Evolutionary conservation across 768 basidiomycete genomes (phyloP).

Genomic region (Termitomyces sp.): DNA sequence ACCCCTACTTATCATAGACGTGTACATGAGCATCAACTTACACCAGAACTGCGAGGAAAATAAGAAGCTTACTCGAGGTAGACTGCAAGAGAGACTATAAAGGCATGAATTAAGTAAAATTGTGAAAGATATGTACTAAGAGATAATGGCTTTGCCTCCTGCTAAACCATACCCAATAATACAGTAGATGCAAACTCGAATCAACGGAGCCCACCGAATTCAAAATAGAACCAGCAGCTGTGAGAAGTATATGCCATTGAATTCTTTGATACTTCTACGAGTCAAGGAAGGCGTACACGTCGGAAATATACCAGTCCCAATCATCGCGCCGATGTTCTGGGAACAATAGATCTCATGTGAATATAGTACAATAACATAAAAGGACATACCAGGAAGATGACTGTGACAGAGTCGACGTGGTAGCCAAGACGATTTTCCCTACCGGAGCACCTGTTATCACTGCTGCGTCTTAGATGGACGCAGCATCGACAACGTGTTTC

Average conservation of each 20-base stretch:
- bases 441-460: conserved; percentile 24
- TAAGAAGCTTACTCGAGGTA: conserved; percentile 41
- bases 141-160: conserved; percentile 19
- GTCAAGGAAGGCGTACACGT: conserved; percentile 16
- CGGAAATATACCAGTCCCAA: conserved; percentile 33
- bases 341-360: not conserved
- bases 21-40: conserved; percentile 27
- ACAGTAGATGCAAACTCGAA: conserved; percentile 34
- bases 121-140: no score
- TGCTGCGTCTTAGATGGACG: conserved; percentile 21
- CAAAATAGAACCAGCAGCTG: conserved; percentile 31
- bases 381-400: conserved; percentile 10
- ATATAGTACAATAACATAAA: not conserved
- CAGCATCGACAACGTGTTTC: conserved; percentile 10
- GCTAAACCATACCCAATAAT: conserved; percentile 32
- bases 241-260: not conserved
- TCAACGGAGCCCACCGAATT: conserved; percentile 32
- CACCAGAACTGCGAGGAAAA: conserved; percentile 45
- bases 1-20: conserved; percentile 26
- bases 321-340: conserved; percentile 31
- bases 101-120: not conserved
- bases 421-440: conserved; percentile 28
- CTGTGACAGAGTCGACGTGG: conserved; percentile 23
- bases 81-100: conserved; percentile 25
- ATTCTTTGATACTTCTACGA: not conserved